Evolutionary conservation across 176 grass and related monocot species (phyloP).

Genomic region (Ananas comosus): DNA sequence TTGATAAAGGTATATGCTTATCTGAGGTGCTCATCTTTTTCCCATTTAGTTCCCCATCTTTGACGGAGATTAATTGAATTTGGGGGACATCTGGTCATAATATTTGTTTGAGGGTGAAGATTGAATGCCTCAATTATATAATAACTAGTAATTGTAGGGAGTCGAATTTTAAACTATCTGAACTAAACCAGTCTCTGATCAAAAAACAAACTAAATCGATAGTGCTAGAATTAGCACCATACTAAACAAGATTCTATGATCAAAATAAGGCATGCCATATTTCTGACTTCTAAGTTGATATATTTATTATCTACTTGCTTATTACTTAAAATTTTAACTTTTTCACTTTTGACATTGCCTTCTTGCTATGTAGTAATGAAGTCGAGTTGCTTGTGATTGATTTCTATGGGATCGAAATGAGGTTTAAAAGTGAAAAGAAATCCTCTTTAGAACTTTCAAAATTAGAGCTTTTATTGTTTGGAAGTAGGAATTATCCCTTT

Average conservation of each 20-base stretch:
- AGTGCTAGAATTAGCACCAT: background rate
- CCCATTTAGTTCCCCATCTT: no score
- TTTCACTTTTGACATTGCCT: background rate
- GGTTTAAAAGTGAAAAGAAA: background rate
- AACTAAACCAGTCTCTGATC: no score
- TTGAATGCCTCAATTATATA: background rate
- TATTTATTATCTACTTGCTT: background rate
- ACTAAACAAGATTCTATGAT: background rate
- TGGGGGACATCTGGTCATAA: no score
- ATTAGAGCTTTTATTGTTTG: background rate
- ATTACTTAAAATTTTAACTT: background rate
- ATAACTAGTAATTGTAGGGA: background rate
- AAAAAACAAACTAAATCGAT: background rate
- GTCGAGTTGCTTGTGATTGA: background rate
- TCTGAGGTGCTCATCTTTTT: background rate
- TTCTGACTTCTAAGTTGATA: background rate
- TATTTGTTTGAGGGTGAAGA: background rate
- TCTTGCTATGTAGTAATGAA: background rate
- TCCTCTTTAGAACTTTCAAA: background rate
- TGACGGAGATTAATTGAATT: no score
- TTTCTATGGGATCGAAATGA: background rate
- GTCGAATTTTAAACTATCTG: background rate
- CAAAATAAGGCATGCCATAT: background rate
- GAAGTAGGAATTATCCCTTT: background rate
- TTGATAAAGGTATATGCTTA: background rate